Conservation (phyloP, 139 green algal species). For the Chlorella sp. region DNA sequence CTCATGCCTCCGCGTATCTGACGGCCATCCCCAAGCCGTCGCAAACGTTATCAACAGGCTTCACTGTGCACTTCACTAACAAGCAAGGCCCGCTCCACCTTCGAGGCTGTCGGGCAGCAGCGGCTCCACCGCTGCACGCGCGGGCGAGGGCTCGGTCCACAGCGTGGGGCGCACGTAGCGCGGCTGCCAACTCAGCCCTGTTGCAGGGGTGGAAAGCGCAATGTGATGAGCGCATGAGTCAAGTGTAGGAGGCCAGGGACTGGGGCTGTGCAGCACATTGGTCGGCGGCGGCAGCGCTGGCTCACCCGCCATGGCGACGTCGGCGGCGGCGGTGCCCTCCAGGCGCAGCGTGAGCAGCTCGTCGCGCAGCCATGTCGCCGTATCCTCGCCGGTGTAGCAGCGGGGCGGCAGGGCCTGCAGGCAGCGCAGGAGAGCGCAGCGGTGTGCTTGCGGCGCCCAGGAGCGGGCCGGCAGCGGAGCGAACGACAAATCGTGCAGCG, state of each 20-base stretch:
- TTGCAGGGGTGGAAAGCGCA: not conserved
- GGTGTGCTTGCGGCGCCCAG: not conserved
- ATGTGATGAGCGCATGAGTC: not conserved
- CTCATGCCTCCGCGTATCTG: too few species aligned
- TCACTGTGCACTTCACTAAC: too few species aligned
- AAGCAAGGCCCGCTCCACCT: too few species aligned
- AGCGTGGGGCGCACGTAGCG: slow-evolving; percentile 31
- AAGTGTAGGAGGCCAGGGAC: not conserved
- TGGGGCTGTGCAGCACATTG: not conserved
- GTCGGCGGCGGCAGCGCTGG: not conserved
- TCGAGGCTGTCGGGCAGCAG: slow-evolving; percentile 38
- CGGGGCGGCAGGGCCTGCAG: slow-evolving; percentile 5
- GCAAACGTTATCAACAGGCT: too few species aligned
- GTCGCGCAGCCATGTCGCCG: slow-evolving; percentile 6
- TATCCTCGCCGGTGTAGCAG: slow-evolving; percentile 1
- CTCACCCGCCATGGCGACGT: slow-evolving; percentile 18
- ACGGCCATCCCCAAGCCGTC: too few species aligned
- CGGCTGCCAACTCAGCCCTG: slow-evolving; percentile 28
- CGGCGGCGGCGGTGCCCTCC: slow-evolving; percentile 16
- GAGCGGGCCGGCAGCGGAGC: not conserved
- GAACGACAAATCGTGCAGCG: too few species aligned
- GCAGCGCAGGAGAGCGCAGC: not conserved
- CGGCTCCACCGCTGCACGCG: slow-evolving; percentile 43
- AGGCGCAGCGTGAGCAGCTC: slow-evolving; percentile 22
- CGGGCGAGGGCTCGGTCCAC: slow-evolving; percentile 40